A percentile compares a stretch with the other conserved stretches of the same genome.
Conservation (phyloP, 1,284 basidiomycete genomes). For the Somion occarium region DNA sequence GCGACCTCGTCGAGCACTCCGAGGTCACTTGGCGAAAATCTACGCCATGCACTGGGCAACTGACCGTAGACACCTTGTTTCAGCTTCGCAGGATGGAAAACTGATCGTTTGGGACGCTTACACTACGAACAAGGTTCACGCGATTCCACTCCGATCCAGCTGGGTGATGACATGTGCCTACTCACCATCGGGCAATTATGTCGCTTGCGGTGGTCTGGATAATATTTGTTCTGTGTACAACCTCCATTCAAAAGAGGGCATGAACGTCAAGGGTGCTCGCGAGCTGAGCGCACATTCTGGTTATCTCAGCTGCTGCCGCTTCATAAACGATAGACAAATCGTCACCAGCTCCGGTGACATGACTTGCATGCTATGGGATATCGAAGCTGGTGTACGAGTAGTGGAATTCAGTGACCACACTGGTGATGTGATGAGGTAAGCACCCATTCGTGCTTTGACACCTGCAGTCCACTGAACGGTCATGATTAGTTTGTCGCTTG, state of each 20-base stretch:
- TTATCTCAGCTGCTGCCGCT: conserved; percentile 96
- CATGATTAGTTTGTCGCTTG: conserved; percentile 91
- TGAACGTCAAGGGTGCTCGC: conserved; percentile 74
- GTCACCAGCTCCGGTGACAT: conserved; percentile 97
- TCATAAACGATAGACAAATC: conserved; percentile 98
- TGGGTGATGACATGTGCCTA: conserved; percentile 99
- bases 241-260: conserved; percentile 70
- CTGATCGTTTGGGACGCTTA: conserved; percentile 99
- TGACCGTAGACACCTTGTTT: conserved; percentile 95
- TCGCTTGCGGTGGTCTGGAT: conserved; percentile 98
- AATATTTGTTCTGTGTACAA: conserved; percentile 99
- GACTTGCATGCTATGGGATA: conserved; percentile 99
- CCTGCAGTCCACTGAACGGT: conserved; percentile 9
- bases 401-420: conserved; percentile 99
- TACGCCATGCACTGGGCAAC: conserved; percentile 99
- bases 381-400: conserved; percentile 92
- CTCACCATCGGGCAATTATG: conserved; percentile 93
- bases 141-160: conserved; percentile 93
- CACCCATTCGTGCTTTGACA: conserved; percentile 10
- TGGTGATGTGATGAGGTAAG: conserved; percentile 97
- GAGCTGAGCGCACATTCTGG: conserved; percentile 97
- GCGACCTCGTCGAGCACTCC: conserved; percentile 90
- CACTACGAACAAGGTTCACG: conserved; percentile 99
- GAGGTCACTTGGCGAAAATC: conserved; percentile 98
- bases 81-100: conserved; percentile 98